Evolutionary conservation across 192 early-diverging fungal species (phyloP), one percentile per base, ranked within the genome.

Genomic region (Paraglomus occultum): DNA sequence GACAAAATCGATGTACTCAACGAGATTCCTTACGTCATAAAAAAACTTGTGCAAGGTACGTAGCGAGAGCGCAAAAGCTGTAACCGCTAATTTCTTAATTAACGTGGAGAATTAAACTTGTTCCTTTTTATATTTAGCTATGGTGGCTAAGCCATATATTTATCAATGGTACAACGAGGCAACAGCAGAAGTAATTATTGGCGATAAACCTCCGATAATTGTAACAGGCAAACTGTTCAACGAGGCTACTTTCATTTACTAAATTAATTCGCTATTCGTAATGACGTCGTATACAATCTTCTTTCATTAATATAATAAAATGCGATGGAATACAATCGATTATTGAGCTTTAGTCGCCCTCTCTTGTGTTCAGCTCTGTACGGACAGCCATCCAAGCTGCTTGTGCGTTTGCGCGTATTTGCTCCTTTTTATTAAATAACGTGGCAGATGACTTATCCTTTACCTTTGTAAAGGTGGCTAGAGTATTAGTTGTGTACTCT

Each of bases 101-200:
- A 57, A 57, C 17, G 11, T 57, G 20, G 38, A n/a, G n/a, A 23
- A 17, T 57, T 6, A 23, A 23, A 11, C 54, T 11, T 6, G n/a
- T 57, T 31, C 38, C 20, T 20, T 50, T 15, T 11, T 54, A 40
- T 15, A 51, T 11, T 66, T 71, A 22, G 90, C 94, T 0, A 88
- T 96, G 69, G 89, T 98, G 39, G 94, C 93, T 18, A 92, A 92
- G 67, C 96, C 96, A 43, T 97, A 89, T 69, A 84, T 94, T 42
- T 98, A 95, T 76, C 94, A 98, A 77, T 95, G 95, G 89, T 86
- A 90, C 60, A 89, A 94, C 60, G 85, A 88, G 42, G 88, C 87
- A 4, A 79, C 77, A 8, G 89, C 89, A 46, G 82, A 86, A 51
- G 79, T 98, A 20, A 85, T 79, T 11, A 69, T 98, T 58, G 94